Evolutionary conservation across 768 basidiomycete species (phyloP).

Genomic region (Lactarius evosmus): DNA sequence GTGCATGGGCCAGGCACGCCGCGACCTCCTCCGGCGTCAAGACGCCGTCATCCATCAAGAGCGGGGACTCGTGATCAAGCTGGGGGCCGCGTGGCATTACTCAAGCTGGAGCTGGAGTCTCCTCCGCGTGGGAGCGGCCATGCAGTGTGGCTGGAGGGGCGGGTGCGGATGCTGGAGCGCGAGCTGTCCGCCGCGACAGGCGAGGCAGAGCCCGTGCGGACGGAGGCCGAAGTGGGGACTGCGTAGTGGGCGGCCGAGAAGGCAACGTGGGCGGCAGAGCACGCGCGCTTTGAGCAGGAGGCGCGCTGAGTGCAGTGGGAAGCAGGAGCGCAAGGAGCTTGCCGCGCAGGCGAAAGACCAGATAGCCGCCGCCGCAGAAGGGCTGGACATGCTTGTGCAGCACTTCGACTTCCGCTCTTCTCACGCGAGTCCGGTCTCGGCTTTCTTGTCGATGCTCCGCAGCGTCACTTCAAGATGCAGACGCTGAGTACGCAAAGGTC

Average conservation of each 20-base stretch:
- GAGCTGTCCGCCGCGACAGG: neutral
- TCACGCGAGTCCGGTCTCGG: conserved; percentile 32
- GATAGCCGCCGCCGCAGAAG: conserved; percentile 47
- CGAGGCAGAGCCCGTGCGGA: conserved; percentile 1
- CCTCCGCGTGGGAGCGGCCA: conserved; percentile 53
- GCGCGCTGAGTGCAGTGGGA: conserved; percentile 44
- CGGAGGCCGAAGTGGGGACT: conserved; percentile 9
- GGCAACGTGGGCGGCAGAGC: no score
- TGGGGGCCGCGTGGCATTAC: conserved; percentile 36
- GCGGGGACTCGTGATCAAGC: conserved; percentile 43
- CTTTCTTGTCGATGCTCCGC: conserved; percentile 33
- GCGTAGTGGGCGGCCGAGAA: conserved; percentile 40
- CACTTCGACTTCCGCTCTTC: conserved; percentile 54
- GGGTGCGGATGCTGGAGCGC: conserved; percentile 19
- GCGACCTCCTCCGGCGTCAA: no score
- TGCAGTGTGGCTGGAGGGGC: no score
- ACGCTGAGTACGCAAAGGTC: conserved; percentile 39
- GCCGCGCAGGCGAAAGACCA: conserved; percentile 45
- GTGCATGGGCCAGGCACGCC: conserved; percentile 64
- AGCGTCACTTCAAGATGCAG: conserved; percentile 34
- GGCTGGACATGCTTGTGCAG: conserved; percentile 51
- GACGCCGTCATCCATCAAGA: no score
- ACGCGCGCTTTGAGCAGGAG: conserved; percentile 47
- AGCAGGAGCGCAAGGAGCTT: conserved; percentile 47
- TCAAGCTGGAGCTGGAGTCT: conserved; percentile 48